Evolutionary conservation across 352 stramenopile species (phyloP), one percentile per base, ranked within the genome.

Genomic region (Thraustotheca clavata): DNA sequence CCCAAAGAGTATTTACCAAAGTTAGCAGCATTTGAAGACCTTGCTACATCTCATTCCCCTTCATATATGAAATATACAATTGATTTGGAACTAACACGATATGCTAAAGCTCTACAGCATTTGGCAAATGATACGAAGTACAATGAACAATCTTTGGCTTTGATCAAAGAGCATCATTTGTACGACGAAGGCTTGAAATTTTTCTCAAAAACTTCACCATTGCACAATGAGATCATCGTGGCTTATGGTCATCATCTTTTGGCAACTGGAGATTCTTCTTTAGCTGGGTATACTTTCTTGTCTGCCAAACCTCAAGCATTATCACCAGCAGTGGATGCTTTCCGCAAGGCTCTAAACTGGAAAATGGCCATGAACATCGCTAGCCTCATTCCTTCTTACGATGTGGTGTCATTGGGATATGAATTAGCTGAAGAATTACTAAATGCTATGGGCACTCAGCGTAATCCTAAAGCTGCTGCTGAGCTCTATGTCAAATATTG

Each of bases 401-500:
- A 78, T 29, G 36, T 85, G 4, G 68, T 63, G 3, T 63, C 67
- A 16, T 72, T 88, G 39, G 80, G 76, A 14, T 84, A 87, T 20
- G 60, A 72, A 0, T 60, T 91, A 36, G 75, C 70, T 0, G 68
- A 89, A 60, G 73, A 78, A 41, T 48, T 91, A 16, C 34, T 91
- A 0, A 73, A 70, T 24, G 70, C 72, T 16, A 50, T 50, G 43
- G 43, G 43, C 43, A 73, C 75, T 4, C 60, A 76, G 16, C 67
- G 52, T 8, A 69, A 75, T 41, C 59, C 80, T 5, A 38, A 76
- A 0, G 72, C 70, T 8, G 76, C 75, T 8, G 76, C 77, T 1
- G 72, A 71, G 27, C 79, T 91, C 31, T 88, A 87, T 57, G 71
- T 80, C n/a, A 76, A 91, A 59, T 89, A 91, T 49, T 87, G 80